Base-by-base conservation (phyloP, 768 basidiomycete species). In the Trametes cingulata region DNA sequence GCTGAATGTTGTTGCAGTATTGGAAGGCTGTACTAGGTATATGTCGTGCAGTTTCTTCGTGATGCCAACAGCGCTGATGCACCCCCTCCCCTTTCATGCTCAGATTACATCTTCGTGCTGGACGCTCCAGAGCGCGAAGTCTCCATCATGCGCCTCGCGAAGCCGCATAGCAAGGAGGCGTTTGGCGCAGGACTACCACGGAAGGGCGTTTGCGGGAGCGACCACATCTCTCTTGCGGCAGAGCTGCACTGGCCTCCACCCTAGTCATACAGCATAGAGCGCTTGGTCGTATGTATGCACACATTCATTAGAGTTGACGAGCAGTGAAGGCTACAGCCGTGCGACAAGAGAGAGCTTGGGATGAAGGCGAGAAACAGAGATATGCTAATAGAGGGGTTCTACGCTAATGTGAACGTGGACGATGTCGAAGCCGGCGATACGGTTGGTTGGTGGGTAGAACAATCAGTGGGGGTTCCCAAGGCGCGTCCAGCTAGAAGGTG, bases 81-180 rank as follows among this genome's bases (percentile, higher is more conserved):
- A 17, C 54, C 25, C 56, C n/a, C n/a, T n/a, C n/a, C n/a, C n/a
- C n/a, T n/a, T 48, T 52, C 59, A 15, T 53, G 56, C 25, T 48
- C 45, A 95, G 95, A 97, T 77, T 98, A 98, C 71, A 91, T 98
- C 52, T 94, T 97, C 71, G 76, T 95, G 50, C 65, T 87, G 6
- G 81, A 86, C 62, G 75, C 82, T 3, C 69, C 72, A 6, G 53
- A 68, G 43, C 45, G 64, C 37, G 66, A 57, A 14, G 71, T 78
- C 37, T 65, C 68, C 24, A 73, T 91, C 39, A 69, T 74, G 29
- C 79, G 84, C 12, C 75, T 95, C 25, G 82, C 93, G 10, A 71
- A 81, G 25, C 86, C 91, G 14, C 88, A 87, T 67, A 70, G 65
- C 24, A 79, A 79, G 29, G 75, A 82, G 50, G 80, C 84, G 50